Percentiles rank a stretch among this genome's conserved stretches.
These are phyloP conservation scores for Blastobotrys capitulatus DNA, from an alignment of 1,139 yeast species.

Conservation along the genomic window DNA sequence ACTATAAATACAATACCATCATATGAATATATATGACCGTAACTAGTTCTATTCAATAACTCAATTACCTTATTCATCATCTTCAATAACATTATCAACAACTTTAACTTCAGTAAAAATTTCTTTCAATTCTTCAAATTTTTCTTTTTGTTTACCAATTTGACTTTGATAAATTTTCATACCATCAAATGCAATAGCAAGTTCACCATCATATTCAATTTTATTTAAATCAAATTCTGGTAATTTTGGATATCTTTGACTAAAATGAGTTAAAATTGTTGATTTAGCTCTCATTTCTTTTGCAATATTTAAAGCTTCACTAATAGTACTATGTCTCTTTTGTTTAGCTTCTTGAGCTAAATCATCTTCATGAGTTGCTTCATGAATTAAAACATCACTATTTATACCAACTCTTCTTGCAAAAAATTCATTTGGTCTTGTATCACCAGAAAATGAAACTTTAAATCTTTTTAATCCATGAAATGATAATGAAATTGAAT, in stretches of 20 bases:
- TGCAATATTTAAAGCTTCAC: slow-evolving; percentile 75
- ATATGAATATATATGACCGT: too few relatives aligned
- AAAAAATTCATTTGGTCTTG: slow-evolving; percentile 71
- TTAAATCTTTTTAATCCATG: slow-evolving; percentile 42
- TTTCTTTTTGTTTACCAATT: slow-evolving; percentile 33
- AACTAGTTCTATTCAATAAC: too few relatives aligned
- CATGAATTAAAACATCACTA: slow-evolving; percentile 84
- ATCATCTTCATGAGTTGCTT: slow-evolving; percentile 83
- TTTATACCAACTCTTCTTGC: slow-evolving; percentile 53
- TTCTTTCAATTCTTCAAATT: slow-evolving; percentile 28
- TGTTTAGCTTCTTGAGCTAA: slow-evolving; percentile 73
- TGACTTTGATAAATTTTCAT: slow-evolving; percentile 45
- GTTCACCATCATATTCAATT: slow-evolving; percentile 10
- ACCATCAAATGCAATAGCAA: slow-evolving; percentile 48
- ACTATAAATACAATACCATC: too few relatives aligned
- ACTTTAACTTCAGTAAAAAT: slow-evolving; percentile 22
- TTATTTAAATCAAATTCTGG: slow-evolving; percentile 35
- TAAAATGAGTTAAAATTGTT: slow-evolving; percentile 81
- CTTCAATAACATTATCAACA: background rate
- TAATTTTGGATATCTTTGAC: slow-evolving; percentile 77
- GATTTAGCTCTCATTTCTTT: slow-evolving; percentile 66
- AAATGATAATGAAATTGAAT: slow-evolving; percentile 60
- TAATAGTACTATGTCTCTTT: slow-evolving; percentile 84
- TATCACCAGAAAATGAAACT: slow-evolving; percentile 90
- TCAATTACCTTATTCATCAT: background rate